Conservation (phyloP, 768 basidiomycete genomes). For the Russula sp. region DNA sequence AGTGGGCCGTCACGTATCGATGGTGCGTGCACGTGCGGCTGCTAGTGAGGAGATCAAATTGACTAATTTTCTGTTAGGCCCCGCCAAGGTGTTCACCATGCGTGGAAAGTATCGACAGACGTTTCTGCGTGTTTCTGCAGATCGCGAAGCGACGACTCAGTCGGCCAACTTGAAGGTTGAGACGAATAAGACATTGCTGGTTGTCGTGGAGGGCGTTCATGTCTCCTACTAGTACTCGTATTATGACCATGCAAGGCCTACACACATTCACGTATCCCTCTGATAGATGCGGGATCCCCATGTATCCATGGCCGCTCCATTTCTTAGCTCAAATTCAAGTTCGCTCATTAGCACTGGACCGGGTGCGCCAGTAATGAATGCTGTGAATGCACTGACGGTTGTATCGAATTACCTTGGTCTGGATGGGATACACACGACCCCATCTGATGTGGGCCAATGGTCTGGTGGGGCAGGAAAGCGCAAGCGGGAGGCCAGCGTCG, state of each 20-base stretch:
- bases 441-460: conserved; percentile 2
- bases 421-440: conserved; percentile 1
- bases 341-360: background rate
- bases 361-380: background rate
- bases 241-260: conserved; percentile 2
- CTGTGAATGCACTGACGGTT: conserved; percentile 15
- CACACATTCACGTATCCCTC: background rate
- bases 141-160: conserved; percentile 24
- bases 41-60: background rate
- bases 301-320: background rate
- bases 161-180: conserved; percentile 24
- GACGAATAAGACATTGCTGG: conserved; percentile 18
- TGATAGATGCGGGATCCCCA: conserved; percentile 13
- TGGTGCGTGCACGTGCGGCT: conserved; percentile 40
- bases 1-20: conserved; percentile 63
- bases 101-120: conserved; percentile 27
- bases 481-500: conserved; percentile 14
- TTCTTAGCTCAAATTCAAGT: conserved; percentile 1
- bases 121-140: conserved; percentile 21
- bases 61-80: conserved; percentile 8
- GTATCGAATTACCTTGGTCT: conserved; percentile 10
- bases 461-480: conserved; percentile 11
- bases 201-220: conserved; percentile 27
- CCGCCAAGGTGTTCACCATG: conserved; percentile 28
- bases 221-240: background rate